Evolutionary conservation across 2,329 filamentous ascomycete genomes (phyloP).

Genomic region (Parastagonospora avenae): DNA sequence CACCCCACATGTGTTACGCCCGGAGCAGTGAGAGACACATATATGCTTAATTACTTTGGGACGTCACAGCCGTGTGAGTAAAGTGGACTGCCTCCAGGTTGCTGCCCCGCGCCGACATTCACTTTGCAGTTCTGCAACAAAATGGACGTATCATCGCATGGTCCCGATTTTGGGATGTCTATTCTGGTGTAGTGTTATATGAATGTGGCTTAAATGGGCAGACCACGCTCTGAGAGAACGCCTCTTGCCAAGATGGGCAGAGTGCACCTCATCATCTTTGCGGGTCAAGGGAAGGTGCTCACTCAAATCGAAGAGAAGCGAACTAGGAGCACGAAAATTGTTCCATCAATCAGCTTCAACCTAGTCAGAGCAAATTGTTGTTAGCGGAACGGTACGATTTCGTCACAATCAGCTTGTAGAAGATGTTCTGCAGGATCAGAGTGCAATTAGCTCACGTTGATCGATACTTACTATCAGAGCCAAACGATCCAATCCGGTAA

Average conservation of each 20-base stretch:
- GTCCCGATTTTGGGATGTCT: background rate
- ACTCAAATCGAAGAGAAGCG: conserved; percentile 12
- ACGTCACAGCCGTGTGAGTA: conserved; percentile 13
- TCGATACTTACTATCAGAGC: background rate
- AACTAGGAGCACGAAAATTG: background rate
- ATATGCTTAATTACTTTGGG: conserved; percentile 22
- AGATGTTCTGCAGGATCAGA: too few relatives aligned
- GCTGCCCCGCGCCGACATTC: conserved; percentile 11
- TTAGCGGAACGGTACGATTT: too few relatives aligned
- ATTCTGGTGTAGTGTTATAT: background rate
- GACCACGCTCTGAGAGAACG: conserved; percentile 3
- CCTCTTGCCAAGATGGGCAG: conserved; percentile 21
- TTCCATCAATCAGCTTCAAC: conserved; percentile 26
- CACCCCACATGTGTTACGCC: conserved; percentile 32
- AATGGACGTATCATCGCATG: background rate
- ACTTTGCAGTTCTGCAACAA: background rate
- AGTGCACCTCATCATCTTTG: conserved; percentile 15
- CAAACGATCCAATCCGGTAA: background rate
- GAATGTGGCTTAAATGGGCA: conserved; percentile 15
- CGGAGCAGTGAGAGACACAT: conserved; percentile 20
- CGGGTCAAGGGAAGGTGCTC: conserved; percentile 33
- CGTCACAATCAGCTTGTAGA: too few relatives aligned
- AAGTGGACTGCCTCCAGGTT: conserved; percentile 5
- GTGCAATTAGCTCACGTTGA: background rate
- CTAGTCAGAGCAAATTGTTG: background rate